phyloP scores from a whole-genome alignment of 2,329 filamentous ascomycete species.

The Fusarium coicis region DNA sequence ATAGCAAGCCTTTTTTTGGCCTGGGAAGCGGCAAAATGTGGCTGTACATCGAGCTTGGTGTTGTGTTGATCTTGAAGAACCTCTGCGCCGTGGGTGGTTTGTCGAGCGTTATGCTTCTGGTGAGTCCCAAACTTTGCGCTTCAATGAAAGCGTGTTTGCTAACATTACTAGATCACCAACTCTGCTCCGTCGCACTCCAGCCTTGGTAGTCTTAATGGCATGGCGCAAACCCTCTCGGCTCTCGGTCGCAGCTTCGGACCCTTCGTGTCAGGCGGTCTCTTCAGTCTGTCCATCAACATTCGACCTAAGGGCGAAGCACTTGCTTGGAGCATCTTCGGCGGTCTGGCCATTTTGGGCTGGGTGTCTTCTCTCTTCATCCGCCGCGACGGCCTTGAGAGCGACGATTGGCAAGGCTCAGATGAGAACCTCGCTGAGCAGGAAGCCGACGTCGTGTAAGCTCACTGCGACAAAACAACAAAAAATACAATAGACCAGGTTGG shows the following conservation, averaged over 20 bases:
- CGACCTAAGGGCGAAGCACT: slow-evolving; percentile 84
- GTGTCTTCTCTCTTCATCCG: slow-evolving; percentile 81
- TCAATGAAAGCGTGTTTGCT: background rate
- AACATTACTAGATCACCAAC: slow-evolving; percentile 79
- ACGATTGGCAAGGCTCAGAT: slow-evolving; percentile 58
- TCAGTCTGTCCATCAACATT: slow-evolving; percentile 79
- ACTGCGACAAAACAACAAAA: background rate
- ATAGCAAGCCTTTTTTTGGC: slow-evolving; percentile 65
- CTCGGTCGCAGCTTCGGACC: slow-evolving; percentile 89
- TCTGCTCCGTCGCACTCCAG: slow-evolving; percentile 87
- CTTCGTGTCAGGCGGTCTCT: slow-evolving; percentile 87
- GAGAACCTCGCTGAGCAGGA: slow-evolving; percentile 16
- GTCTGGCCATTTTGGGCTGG: slow-evolving; percentile 83
- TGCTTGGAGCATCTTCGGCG: slow-evolving; percentile 88
- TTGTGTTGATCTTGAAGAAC: slow-evolving; percentile 87
- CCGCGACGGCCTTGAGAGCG: slow-evolving; percentile 69
- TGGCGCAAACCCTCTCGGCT: slow-evolving; percentile 93
- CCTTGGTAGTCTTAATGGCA: slow-evolving; percentile 89
- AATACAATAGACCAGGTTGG: slow-evolving; percentile 6
- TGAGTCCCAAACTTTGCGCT: slow-evolving; percentile 54
- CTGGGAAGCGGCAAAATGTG: slow-evolving; percentile 72
- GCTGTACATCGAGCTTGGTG: slow-evolving; percentile 84
- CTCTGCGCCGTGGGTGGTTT: slow-evolving; percentile 89
- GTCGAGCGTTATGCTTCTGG: slow-evolving; percentile 87
- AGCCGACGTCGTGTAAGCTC: slow-evolving; percentile 5